A percentile compares a stretch with the other conserved stretches of the same genome.
Evolutionary conservation across 192 early-diverging fungal genomes (phyloP).

Genomic region (Dissophora ornata): DNA sequence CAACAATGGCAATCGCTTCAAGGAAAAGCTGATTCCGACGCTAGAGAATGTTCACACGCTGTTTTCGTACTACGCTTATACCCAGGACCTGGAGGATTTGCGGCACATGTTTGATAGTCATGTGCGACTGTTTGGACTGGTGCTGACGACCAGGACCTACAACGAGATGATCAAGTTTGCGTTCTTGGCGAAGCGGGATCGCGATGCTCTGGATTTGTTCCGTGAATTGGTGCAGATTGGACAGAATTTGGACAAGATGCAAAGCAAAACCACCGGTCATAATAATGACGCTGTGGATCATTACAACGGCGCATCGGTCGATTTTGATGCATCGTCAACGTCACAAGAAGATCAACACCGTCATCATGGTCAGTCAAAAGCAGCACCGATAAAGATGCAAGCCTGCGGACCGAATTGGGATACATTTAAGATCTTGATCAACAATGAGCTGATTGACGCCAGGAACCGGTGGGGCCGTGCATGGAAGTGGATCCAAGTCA

Average conservation of each 20-base stretch:
- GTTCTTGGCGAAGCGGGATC: slow-evolving; percentile 32
- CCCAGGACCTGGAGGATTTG: slow-evolving; percentile 48
- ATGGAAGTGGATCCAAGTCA: slow-evolving; percentile 42
- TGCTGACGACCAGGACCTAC: slow-evolving; percentile 37
- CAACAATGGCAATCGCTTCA: slow-evolving; percentile 1
- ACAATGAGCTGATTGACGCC: slow-evolving; percentile 33
- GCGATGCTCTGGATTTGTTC: slow-evolving; percentile 36
- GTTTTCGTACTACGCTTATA: slow-evolving; percentile 46
- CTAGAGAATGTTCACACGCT: slow-evolving; percentile 46
- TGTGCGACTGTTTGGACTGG: slow-evolving; percentile 44
- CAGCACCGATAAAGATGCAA: neutral
- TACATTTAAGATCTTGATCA: slow-evolving; percentile 42
- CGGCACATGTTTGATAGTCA: slow-evolving; percentile 50
- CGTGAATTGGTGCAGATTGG: slow-evolving; percentile 44
- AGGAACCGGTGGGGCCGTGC: slow-evolving; percentile 47
- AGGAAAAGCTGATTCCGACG: slow-evolving; percentile 27
- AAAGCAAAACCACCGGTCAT: neutral
- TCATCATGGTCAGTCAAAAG: too few species aligned
- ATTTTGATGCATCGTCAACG: too few species aligned
- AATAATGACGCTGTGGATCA: neutral
- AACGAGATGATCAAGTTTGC: slow-evolving; percentile 55
- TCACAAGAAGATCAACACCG: too few species aligned
- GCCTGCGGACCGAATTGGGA: slow-evolving; percentile 31
- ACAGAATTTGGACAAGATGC: slow-evolving; percentile 19
- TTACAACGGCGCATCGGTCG: too few species aligned